These are phyloP conservation scores for Phytophthora brassicae DNA, from an alignment of 352 stramenopile species.

Conservation along the genomic window DNA sequence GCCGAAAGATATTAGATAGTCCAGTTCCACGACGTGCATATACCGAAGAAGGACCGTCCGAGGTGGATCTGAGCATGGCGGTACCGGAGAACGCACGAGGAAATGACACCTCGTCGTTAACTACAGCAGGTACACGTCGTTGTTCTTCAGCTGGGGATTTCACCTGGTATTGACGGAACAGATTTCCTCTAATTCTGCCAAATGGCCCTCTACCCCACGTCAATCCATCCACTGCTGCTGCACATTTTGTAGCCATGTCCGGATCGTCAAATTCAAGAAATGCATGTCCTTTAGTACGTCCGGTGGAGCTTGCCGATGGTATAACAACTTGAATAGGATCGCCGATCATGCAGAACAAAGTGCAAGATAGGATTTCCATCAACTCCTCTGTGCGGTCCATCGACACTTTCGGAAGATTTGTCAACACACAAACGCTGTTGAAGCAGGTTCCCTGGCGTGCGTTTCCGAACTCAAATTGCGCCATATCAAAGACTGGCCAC, in stretches of 20 bases:
- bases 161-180: slow-evolving; percentile 84
- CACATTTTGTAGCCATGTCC: slow-evolving; percentile 54
- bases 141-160: slow-evolving; percentile 43
- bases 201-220: slow-evolving; percentile 67
- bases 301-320: slow-evolving; percentile 57
- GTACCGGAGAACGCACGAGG: slow-evolving; percentile 11
- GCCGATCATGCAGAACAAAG: slow-evolving; percentile 78
- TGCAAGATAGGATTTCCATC: slow-evolving; percentile 72
- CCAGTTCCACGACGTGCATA: slow-evolving; percentile 5
- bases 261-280: slow-evolving; percentile 86
- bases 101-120: slow-evolving; percentile 13
- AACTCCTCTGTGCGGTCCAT: slow-evolving; percentile 74
- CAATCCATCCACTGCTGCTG: slow-evolving; percentile 64
- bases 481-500: slow-evolving; percentile 90
- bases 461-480: slow-evolving; percentile 87
- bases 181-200: slow-evolving; percentile 62
- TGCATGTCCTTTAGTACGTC: slow-evolving; percentile 73
- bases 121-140: neutral
- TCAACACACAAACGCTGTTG: slow-evolving; percentile 82
- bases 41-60: neutral
- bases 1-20: slow-evolving; percentile 11
- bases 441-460: slow-evolving; percentile 77
- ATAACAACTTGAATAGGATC: slow-evolving; percentile 86
- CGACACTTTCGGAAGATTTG: slow-evolving; percentile 77
- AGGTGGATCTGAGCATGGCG: neutral